Evolutionary conservation across 2,329 filamentous ascomycete genomes (phyloP).

Genomic region (Teratosphaeria nubilosa): DNA sequence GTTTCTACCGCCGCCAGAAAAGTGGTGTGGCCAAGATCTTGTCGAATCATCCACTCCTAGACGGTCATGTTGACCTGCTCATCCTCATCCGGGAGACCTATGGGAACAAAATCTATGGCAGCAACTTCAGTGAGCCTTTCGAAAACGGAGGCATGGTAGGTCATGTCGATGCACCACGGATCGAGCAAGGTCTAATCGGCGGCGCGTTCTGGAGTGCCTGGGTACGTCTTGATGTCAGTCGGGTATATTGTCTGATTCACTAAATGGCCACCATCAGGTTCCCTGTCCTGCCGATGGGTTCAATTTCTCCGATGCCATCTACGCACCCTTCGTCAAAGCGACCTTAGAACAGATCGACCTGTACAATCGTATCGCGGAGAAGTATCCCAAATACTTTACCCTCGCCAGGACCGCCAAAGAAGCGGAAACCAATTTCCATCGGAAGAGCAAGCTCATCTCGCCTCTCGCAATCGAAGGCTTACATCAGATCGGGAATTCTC

Average conservation of each 20-base stretch:
- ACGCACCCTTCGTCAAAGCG: constrained; percentile 53
- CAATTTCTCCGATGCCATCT: constrained; percentile 65
- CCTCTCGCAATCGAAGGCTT: constrained; percentile 77
- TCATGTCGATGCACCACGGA: constrained; percentile 71
- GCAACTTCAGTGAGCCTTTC: constrained; percentile 62
- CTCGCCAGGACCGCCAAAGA: constrained; percentile 48
- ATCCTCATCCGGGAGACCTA: constrained; percentile 58
- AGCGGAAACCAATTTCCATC: constrained; percentile 46
- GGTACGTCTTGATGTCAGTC: neutral
- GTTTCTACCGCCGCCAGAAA: neutral
- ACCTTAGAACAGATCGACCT: constrained; percentile 70
- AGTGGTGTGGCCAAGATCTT: constrained; percentile 8
- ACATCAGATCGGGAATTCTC: constrained; percentile 84
- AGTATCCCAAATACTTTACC: constrained; percentile 62
- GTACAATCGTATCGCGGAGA: constrained; percentile 51
- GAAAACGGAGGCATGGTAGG: constrained; percentile 55
- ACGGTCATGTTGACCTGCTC: constrained; percentile 84
- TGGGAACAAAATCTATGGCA: constrained; percentile 64
- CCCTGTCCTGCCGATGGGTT: constrained; percentile 62
- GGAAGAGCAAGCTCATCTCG: constrained; percentile 51
- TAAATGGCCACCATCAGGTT: constrained; percentile 27
- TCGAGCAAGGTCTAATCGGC: constrained; percentile 61
- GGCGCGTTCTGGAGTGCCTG: constrained; percentile 93
- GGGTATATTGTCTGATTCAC: no score
- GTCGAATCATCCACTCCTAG: constrained; percentile 30